Percentiles rank a stretch among this genome's conserved stretches.
These are phyloP conservation scores for Trypethelium eluteriae DNA, from an alignment of 495 filamentous ascomycete species.

Conservation along the genomic window DNA sequence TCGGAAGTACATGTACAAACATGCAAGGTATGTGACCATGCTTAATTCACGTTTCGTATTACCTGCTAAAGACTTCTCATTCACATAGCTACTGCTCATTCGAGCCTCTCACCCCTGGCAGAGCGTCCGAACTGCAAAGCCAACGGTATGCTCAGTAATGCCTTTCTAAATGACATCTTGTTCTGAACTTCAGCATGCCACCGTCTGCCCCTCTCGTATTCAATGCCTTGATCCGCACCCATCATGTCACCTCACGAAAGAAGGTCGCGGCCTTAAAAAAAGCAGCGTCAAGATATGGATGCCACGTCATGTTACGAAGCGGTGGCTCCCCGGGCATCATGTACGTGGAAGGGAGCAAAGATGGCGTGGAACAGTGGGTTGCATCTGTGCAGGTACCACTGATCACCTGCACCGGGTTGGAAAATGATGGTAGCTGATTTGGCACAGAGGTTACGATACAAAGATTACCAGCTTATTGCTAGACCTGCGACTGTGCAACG, in stretches of 20 bases:
- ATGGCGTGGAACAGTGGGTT: conserved; percentile 49
- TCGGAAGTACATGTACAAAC: no score
- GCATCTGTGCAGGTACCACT: conserved; percentile 42
- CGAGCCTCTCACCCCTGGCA: no score
- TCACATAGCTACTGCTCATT: no score
- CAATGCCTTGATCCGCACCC: conserved; percentile 61
- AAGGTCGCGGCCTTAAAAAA: conserved; percentile 61
- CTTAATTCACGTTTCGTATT: no score
- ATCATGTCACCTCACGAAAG: conserved; percentile 76
- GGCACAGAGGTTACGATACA: conserved; percentile 32
- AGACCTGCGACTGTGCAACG: conserved; percentile 19
- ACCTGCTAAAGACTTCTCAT: no score
- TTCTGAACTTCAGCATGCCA: background rate
- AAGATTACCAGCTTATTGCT: conserved; percentile 35
- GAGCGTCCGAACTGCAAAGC: no score
- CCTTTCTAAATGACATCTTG: background rate
- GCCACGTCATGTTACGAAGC: conserved; percentile 56
- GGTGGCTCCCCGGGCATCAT: conserved; percentile 67
- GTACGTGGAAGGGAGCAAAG: conserved; percentile 59
- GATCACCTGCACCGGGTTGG: background rate
- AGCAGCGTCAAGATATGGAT: conserved; percentile 49
- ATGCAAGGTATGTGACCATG: no score
- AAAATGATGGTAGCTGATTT: background rate
- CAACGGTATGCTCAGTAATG: no score
- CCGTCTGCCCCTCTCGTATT: conserved; percentile 15